Conservation (phyloP, 208 protist species). For the Trypanosoma melophagium region DNA sequence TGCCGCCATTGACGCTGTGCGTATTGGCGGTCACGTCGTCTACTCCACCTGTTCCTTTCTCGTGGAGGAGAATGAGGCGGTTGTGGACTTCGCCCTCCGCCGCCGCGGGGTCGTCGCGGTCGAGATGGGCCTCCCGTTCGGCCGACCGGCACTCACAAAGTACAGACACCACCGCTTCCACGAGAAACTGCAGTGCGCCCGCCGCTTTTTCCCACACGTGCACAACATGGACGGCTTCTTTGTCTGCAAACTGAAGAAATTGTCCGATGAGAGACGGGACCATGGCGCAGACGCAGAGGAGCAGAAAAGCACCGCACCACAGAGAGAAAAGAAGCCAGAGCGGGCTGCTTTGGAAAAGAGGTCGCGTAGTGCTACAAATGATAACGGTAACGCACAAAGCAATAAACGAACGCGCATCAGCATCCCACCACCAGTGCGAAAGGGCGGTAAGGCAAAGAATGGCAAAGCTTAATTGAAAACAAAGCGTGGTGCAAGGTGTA, state of each 20-base stretch:
- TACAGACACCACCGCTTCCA: constrained; percentile 85
- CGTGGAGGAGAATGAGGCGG: constrained; percentile 98
- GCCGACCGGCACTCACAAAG: constrained; percentile 89
- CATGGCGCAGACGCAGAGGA: not conserved
- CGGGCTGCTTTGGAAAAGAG: not conserved
- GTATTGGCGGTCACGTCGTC: constrained; percentile 96
- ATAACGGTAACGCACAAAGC: too few species aligned
- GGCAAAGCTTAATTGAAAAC: not conserved
- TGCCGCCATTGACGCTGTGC: constrained; percentile 96
- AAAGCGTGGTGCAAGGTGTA: too few species aligned
- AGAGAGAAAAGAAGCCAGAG: not conserved
- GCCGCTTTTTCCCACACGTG: constrained; percentile 97
- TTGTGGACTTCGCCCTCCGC: constrained; percentile 97
- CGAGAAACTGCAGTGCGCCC: constrained; percentile 59
- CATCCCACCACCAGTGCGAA: constrained; percentile 31
- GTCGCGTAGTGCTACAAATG: too few species aligned
- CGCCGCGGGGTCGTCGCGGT: constrained; percentile 94
- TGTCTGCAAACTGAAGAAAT: constrained; percentile 98
- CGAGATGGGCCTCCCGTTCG: constrained; percentile 94
- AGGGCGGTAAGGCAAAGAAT: not conserved
- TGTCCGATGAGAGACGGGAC: constrained; percentile 39
- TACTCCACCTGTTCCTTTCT: constrained; percentile 98
- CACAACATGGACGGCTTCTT: constrained; percentile 99
- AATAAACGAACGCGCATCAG: constrained; percentile 31
- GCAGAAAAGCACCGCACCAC: not conserved